Base-by-base conservation (phyloP, 768 basidiomycete species). In the Russula ochroleuca region DNA sequence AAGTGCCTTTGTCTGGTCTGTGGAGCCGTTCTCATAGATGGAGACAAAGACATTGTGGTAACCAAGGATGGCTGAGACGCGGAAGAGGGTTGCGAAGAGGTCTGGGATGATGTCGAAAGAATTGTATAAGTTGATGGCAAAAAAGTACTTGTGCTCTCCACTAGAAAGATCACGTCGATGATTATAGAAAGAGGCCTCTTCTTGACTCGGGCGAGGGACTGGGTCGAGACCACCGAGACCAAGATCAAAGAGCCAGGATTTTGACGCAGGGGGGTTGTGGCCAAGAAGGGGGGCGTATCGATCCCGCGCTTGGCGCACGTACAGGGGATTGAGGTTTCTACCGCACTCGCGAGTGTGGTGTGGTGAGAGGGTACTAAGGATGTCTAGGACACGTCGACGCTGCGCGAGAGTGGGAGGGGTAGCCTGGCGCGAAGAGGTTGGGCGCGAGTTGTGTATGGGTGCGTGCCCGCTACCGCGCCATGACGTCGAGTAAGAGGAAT, bases 61-160 rank as follows among this genome's bases (percentile, higher is more conserved):
- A 6, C 97, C 97, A 37, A 99, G 81, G 67, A 99, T 84, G 43
- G 91, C 83, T 0, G 94, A 87, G 43, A 95, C 87, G 61, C 94
- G 86, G 80, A 99, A 99, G 69, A 99, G 87, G 23, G 94, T 94
- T 37, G 94, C 87, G 74, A 98, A 98, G 40, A 98, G 83, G 76
- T 99, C 97, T 19, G 97, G 95, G 68, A 98, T 95, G 73, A 98
- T 79, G 77, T 97, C 94, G 84, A 98, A 99, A 14, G 95, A 98
- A 80, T 99, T 99, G 82, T 98, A 98, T 63, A 98, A 81, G 77
- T 99, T 99, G 82, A 99, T 98, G 64, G 94, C 96, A 76, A 99
- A 97, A 77, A 93, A 98, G 75, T 98, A 99, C 74, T 99, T 98
- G 84, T 99, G 97, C 68, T 88, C 83, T 71, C 79, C 80, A 13